Evolutionary conservation across 2,329 filamentous ascomycete species (phyloP).

Genomic region (Diaporthe amygdali): DNA sequence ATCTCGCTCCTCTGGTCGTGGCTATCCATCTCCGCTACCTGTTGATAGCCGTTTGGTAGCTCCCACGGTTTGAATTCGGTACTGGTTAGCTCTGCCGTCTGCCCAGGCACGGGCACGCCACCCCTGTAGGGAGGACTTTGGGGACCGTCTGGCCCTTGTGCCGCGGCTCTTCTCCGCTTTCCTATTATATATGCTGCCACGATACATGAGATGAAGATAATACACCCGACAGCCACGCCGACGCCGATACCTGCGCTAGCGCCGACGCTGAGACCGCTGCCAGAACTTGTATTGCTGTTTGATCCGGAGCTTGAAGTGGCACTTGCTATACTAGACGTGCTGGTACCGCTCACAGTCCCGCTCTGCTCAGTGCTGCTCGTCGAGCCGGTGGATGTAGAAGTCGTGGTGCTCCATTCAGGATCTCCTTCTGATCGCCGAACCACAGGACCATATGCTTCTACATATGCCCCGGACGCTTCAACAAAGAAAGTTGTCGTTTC

Average conservation of each 20-base stretch:
- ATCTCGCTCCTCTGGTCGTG: background rate
- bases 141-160: background rate
- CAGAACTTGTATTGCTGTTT: background rate
- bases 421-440: background rate
- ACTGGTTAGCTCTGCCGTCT: background rate
- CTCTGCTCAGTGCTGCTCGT: background rate
- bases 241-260: background rate
- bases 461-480: background rate
- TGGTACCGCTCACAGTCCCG: background rate
- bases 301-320: background rate
- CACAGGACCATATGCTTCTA: background rate
- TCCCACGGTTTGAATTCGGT: background rate
- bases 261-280: background rate
- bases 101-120: background rate
- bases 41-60: background rate
- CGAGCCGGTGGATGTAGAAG: background rate
- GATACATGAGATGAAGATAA: conserved; percentile 19
- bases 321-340: background rate
- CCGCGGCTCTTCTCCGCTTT: background rate
- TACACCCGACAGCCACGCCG: background rate
- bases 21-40: background rate
- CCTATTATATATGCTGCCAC: conserved; percentile 1
- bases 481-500: background rate
- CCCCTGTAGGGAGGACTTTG: background rate
- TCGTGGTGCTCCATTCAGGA: background rate